Percentiles rank a stretch among this genome's conserved stretches.
phyloP scores from a whole-genome alignment of 1,139 yeast species.

The Geotrichum aggregatum region DNA sequence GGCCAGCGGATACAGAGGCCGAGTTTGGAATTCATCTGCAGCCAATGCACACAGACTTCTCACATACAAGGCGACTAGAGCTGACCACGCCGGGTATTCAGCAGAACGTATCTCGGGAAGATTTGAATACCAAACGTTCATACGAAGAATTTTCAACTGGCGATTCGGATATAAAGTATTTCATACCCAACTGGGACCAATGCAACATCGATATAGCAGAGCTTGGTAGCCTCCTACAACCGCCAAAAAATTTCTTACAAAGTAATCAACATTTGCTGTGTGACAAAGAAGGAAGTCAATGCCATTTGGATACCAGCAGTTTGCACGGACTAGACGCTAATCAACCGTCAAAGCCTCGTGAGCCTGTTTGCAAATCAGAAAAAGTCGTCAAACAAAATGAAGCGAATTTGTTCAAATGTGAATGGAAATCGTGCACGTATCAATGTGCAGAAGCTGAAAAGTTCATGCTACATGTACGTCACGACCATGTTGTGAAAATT shows the following conservation, averaged over 20 bases:
- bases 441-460: constrained; percentile 49
- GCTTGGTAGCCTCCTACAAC: constrained; percentile 36
- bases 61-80: neutral
- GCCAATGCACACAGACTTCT: neutral
- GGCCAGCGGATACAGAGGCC: neutral
- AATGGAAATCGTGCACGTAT: constrained; percentile 68
- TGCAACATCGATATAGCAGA: constrained; percentile 34
- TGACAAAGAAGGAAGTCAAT: neutral
- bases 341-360: neutral
- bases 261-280: neutral
- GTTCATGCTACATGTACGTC: constrained; percentile 57
- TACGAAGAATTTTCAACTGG: neutral
- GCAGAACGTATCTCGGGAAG: neutral
- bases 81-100: neutral
- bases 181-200: constrained; percentile 41
- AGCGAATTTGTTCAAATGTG: constrained; percentile 47
- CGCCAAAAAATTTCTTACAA: constrained; percentile 29
- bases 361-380: neutral
- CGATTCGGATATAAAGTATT: neutral
- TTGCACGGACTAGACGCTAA: too few species aligned
- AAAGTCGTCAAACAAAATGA: constrained; percentile 8
- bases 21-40: neutral
- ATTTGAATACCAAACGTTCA: neutral
- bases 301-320: neutral
- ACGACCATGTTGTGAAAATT: constrained; percentile 43